Evolutionary conservation across 2,329 filamentous ascomycete genomes (phyloP), one percentile per base, ranked within the genome.

Genomic region (Ophiostoma australiae): DNA sequence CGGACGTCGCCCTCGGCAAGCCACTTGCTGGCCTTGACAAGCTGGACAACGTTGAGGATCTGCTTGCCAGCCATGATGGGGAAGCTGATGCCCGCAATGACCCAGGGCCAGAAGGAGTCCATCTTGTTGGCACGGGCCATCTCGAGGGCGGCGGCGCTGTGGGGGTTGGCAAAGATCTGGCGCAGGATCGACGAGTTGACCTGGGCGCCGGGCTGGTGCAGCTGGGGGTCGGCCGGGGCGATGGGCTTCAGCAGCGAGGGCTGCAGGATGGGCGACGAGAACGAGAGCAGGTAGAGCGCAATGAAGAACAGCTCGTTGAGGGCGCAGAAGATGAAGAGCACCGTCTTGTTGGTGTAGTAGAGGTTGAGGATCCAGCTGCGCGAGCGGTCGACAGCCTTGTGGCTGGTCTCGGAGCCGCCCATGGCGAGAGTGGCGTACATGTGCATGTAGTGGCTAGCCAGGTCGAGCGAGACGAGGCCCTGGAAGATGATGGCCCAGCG

Each of bases 261-360:
- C 1, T 93, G 95, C 70, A 98, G 88, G 52, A 89, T 87, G 1
- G 94, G 94, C 71, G 92, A 97, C 72, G 92, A 96, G 85, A 99
- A 99, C 77, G 94, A 97, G 72, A 99, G 90, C 70, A 99, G 91
- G 83, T 99, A 99, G 73, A 99, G 89, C 39, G 93, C 94, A 78
- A 99, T 97, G 85, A 99, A 99, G 86, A 97, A 99, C 74, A 94
- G 82, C 82, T 99, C 95, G 80, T 99, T 99, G 75, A 97, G 82
- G 72, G 88, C 86, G 84, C 95, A 99, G 81, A 93, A 92, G 73
- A 92, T 81, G 83, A 99, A 99, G 61, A 99, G 86, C 66, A 99
- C 94, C 70, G 85, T 91, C 94, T 92, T 96, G 84, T 97, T 98
- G 74, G 93, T 94, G 82, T 99, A 99, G 85, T 99, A 99, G 72